Evolutionary conservation across 345 rosid species (phyloP).

Genomic region (Barbarea vulgaris): DNA sequence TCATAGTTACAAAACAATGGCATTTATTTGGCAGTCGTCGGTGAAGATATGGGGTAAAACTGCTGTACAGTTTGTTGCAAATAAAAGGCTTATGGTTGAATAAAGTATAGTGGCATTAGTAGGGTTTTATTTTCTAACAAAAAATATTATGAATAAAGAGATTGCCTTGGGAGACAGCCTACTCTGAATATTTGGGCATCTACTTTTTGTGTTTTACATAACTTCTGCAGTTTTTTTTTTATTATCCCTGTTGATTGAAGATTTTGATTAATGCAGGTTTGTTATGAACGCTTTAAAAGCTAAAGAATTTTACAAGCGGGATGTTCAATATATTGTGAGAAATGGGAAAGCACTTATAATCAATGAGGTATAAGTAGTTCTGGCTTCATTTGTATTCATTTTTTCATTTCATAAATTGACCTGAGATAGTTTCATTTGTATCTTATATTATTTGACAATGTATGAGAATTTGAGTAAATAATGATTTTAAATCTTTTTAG

Average conservation of each 20-base stretch:
- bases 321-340: conserved; percentile 92
- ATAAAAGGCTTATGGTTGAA: conserved; percentile 19
- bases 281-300: conserved; percentile 96
- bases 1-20: not conserved
- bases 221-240: conserved; percentile 13
- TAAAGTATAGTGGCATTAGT: conserved; percentile 6
- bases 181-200: not conserved
- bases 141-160: not conserved
- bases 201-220: not conserved
- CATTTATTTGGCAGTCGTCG: conserved; percentile 20
- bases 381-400: conserved; percentile 1
- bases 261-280: conserved; percentile 57
- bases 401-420: conserved; percentile 7
- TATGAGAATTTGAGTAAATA: not conserved
- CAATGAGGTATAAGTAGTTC: conserved; percentile 71
- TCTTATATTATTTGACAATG: not conserved
- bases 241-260: conserved; percentile 10
- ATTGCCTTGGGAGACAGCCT: conserved; percentile 6
- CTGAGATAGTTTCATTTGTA: not conserved
- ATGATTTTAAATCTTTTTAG: conserved; percentile 46
- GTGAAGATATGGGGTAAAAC: conserved; percentile 13
- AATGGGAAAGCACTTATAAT: conserved; percentile 90
- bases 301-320: conserved; percentile 88
- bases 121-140: conserved; percentile 8
- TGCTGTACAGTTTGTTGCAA: conserved; percentile 2